Evolutionary conservation across 805 yeast genomes (phyloP).

Genomic region (Saccharomyces eubayanus): DNA sequence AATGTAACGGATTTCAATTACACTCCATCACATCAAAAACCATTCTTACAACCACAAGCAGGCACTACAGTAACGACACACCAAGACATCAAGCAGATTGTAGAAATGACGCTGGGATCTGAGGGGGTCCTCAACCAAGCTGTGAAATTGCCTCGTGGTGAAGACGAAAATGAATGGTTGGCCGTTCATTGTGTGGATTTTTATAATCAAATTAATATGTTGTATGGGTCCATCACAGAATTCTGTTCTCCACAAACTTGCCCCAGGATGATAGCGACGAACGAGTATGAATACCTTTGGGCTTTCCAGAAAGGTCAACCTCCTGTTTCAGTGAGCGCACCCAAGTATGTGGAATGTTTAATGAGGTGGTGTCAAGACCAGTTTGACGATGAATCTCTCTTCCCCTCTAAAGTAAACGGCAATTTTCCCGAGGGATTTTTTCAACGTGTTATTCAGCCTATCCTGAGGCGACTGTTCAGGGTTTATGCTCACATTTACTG

Average conservation of each 20-base stretch:
- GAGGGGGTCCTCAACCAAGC: slow-evolving; percentile 88
- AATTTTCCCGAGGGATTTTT: slow-evolving; percentile 84
- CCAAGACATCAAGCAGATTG: slow-evolving; percentile 74
- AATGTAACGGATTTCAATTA: slow-evolving; percentile 30
- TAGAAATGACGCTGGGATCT: slow-evolving; percentile 91
- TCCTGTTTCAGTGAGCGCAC: slow-evolving; percentile 87
- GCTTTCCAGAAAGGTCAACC: slow-evolving; percentile 64
- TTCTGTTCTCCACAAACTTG: slow-evolving; percentile 93
- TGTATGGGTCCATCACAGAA: slow-evolving; percentile 91
- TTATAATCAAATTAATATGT: slow-evolving; percentile 92
- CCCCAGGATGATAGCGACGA: slow-evolving; percentile 96
- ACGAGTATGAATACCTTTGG: slow-evolving; percentile 95
- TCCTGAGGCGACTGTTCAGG: slow-evolving; percentile 83
- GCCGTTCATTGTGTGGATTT: slow-evolving; percentile 98
- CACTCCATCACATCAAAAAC: slow-evolving; percentile 32
- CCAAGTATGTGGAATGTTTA: slow-evolving; percentile 85
- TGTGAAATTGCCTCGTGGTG: slow-evolving; percentile 87
- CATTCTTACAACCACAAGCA: slow-evolving; percentile 22
- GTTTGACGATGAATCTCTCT: slow-evolving; percentile 80
- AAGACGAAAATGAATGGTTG: slow-evolving; percentile 86
- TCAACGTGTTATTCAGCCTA: slow-evolving; percentile 62
- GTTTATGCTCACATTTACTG: slow-evolving; percentile 97
- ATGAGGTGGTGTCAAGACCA: slow-evolving; percentile 95
- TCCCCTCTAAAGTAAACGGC: slow-evolving; percentile 86
- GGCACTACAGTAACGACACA: slow-evolving; percentile 45